phyloP scores from a whole-genome alignment of 768 basidiomycete genomes.

The Termitomyces sp. region DNA sequence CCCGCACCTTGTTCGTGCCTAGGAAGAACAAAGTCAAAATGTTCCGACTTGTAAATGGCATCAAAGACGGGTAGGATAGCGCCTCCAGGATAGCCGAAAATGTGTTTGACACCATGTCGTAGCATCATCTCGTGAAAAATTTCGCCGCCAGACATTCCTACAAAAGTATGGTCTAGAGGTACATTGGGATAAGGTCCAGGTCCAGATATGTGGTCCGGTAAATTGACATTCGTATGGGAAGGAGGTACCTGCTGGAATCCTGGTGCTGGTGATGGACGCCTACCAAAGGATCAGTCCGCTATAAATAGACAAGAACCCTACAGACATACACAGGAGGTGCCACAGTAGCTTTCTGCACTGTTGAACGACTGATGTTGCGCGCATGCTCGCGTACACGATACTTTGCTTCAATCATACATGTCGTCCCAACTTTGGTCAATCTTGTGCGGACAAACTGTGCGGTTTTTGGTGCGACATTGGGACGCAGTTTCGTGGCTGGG shows the following conservation, averaged over 20 bases:
- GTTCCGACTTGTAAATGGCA: slow-evolving; percentile 92
- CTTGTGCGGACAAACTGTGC: slow-evolving; percentile 37
- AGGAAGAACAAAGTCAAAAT: slow-evolving; percentile 94
- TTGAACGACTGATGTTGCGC: slow-evolving; percentile 66
- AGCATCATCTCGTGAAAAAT: slow-evolving; percentile 99
- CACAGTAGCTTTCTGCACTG: slow-evolving; percentile 52
- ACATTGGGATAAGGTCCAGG: slow-evolving; percentile 38
- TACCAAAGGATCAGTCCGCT: slow-evolving; percentile 18
- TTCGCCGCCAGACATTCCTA: slow-evolving; percentile 92
- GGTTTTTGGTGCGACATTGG: slow-evolving; percentile 26
- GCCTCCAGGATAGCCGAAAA: slow-evolving; percentile 97
- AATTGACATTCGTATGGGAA: slow-evolving; percentile 23
- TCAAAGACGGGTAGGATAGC: slow-evolving; percentile 99
- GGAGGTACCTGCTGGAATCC: slow-evolving; percentile 38
- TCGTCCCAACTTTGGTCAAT: slow-evolving; percentile 39
- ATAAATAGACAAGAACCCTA: slow-evolving; percentile 4
- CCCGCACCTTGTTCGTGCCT: slow-evolving; percentile 98
- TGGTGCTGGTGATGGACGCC: slow-evolving; percentile 60
- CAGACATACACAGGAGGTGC: slow-evolving; percentile 52
- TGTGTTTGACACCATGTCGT: slow-evolving; percentile 89
- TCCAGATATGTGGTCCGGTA: slow-evolving; percentile 25
- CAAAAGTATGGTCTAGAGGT: slow-evolving; percentile 75
- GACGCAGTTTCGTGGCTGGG: slow-evolving; percentile 36
- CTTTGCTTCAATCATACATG: slow-evolving; percentile 69
- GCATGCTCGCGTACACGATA: slow-evolving; percentile 75